Conservation (phyloP, 441 rosid species). For the Pelargonium fulgidum region DNA sequence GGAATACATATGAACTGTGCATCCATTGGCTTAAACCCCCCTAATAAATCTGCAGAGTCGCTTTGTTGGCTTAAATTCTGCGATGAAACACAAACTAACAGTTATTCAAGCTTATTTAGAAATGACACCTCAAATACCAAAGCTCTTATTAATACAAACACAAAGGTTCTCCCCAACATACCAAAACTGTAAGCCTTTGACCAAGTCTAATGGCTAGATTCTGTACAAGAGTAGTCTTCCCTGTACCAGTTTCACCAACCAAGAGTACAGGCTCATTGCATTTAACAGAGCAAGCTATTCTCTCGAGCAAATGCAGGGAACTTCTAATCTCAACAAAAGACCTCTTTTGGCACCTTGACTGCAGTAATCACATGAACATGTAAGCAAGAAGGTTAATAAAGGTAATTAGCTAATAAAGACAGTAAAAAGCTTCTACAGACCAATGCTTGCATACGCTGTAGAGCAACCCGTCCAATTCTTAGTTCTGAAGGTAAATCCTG, state of each 20-base stretch:
- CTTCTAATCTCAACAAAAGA: conserved; percentile 70
- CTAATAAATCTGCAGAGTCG: conserved; percentile 90
- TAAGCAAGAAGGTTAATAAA: conserved; percentile 21
- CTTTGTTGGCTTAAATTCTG: conserved; percentile 99
- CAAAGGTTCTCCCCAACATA: conserved; percentile 29
- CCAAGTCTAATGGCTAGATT: conserved; percentile 76
- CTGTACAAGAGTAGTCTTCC: conserved; percentile 97
- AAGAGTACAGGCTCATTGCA: conserved; percentile 88
- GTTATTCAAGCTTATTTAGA: conserved; percentile 8
- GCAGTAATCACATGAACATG: conserved; percentile 24
- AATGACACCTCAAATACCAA: conserved; percentile 2
- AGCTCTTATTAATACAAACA: conserved; percentile 16
- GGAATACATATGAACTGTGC: conserved; percentile 60
- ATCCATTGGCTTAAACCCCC: conserved; percentile 96
- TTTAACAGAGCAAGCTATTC: conserved; percentile 76
- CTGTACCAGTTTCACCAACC: conserved; percentile 99
- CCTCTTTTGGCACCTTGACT: conserved; percentile 51
- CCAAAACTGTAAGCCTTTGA: conserved; percentile 90
- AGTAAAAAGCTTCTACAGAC: conserved; percentile 35
- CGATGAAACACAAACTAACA: conserved; percentile 19
- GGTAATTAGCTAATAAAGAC: conserved; percentile 15
- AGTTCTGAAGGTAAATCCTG: conserved; percentile 51
- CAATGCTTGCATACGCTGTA: conserved; percentile 37
- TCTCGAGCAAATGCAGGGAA: conserved; percentile 73
- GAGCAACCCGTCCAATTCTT: conserved; percentile 72